Evolutionary conservation across 345 rosid genomes (phyloP), one percentile per base, ranked within the genome.

Genomic region (Lepidium sativum): DNA sequence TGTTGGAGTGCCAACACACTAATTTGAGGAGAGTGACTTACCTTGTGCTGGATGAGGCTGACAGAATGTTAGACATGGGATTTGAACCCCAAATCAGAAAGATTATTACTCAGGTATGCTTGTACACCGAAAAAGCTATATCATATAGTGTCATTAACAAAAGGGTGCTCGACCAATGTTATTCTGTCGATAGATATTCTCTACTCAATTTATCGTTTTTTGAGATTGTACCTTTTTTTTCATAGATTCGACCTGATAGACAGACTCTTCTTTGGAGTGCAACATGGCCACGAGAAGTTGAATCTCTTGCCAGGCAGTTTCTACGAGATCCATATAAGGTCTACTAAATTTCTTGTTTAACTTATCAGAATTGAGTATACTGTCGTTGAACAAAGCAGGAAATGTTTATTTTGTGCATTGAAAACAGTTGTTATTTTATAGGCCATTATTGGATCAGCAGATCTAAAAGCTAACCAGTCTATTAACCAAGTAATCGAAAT

Each of bases 191-290:
- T 29, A 49, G 15, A 9, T 35, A 12, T 25, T 57, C 18, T 45
- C 29, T 47, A 21, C 21, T 10, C 20, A 5, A 31, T n/a, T 63
- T 9, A 13, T 9, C 8, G 47, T 34, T 53, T 50, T 38, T 37
- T 41, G 52, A 17, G 34, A 33, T 67, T 67, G 56, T 51, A 7
- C 52, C 21, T 67, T n/a, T n/a, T n/a, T n/a, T 41, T 42, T 64
- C n/a, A 52, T 82, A 94, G 99, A 86, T 90, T 67, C 90, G 97
- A 60, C 99, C 99, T 48, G 99, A 94, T 75, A 83, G 99, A 64
- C 97, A 94, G 68, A 94, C 97, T 29, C 75, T 94, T 54, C 89
- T 84, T 62, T 94, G 99, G 99, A 92, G 98, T 79, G 98, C 98
- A 62, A 92, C 98, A 67, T 92, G 98, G 98, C 98, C 97, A 43